Percentiles rank a stretch among this genome's conserved stretches.
These are phyloP conservation scores for Grifola frondosa DNA, from an alignment of 1,284 basidiomycete species.

Conservation along the genomic window DNA sequence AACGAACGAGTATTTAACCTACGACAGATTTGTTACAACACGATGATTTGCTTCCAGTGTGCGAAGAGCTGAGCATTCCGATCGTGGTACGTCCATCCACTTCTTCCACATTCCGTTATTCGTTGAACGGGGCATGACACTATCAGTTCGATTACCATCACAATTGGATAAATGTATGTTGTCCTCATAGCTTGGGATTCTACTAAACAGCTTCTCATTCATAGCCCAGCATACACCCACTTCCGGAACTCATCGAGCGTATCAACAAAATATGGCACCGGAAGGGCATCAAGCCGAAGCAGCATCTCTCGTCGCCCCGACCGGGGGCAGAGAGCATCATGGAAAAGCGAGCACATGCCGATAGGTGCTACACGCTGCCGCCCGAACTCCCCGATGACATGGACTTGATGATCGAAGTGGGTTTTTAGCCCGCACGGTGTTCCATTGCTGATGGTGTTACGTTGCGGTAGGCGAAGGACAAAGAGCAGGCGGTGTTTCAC, in stretches of 20 bases:
- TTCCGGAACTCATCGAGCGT: constrained; percentile 62
- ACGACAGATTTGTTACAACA: constrained; percentile 84
- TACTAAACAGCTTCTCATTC: constrained; percentile 19
- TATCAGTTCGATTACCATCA: constrained; percentile 70
- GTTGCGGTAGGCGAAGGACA: constrained; percentile 67
- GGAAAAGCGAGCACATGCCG: constrained; percentile 84
- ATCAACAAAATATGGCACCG: constrained; percentile 75
- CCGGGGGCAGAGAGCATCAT: constrained; percentile 75
- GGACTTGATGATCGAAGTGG: constrained; percentile 87
- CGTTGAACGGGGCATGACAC: neutral
- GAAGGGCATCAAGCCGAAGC: constrained; percentile 82
- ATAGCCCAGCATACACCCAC: constrained; percentile 53
- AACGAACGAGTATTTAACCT: too few species aligned
- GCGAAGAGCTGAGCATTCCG: constrained; percentile 80
- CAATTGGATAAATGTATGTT: constrained; percentile 59
- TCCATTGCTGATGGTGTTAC: neutral
- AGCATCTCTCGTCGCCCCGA: constrained; percentile 83
- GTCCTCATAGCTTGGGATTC: neutral
- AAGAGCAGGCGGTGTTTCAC: constrained; percentile 91
- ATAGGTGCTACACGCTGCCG: constrained; percentile 72
- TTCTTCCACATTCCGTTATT: neutral
- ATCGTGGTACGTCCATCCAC: constrained; percentile 51
- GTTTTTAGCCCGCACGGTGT: constrained; percentile 13
- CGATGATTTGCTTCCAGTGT: constrained; percentile 84
- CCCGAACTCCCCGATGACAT: constrained; percentile 47